A percentile compares a stretch with the other conserved stretches of the same genome.
These are phyloP conservation scores for Ceratocystis cacaofunesta DNA, from an alignment of 2,329 filamentous ascomycete genomes.

Conservation along the genomic window DNA sequence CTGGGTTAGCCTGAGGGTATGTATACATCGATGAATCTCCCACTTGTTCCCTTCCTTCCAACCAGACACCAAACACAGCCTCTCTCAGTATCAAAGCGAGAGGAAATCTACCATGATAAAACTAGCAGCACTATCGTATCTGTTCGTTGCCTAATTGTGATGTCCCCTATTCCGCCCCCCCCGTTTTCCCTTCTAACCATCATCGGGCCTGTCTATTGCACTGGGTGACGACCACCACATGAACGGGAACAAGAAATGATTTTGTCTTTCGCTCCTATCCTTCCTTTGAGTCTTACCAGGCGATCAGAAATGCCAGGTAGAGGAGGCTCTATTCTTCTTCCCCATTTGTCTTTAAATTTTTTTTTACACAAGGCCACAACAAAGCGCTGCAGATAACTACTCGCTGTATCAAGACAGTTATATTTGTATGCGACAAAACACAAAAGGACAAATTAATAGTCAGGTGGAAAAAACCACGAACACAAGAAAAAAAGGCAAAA, in stretches of 20 bases:
- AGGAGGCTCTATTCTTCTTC: too few relatives aligned
- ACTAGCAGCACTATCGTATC: constrained; percentile 4
- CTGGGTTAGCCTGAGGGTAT: background rate
- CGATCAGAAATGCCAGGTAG: background rate
- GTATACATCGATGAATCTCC: background rate
- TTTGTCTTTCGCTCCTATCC: background rate
- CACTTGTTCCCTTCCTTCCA: background rate
- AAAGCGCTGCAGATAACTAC: background rate
- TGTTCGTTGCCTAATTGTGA: background rate
- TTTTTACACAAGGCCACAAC: background rate
- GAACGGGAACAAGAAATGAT: background rate
- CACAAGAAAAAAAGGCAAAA: background rate
- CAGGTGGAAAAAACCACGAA: background rate
- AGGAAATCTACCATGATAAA: background rate
- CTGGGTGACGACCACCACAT: background rate
- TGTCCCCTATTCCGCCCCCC: background rate
- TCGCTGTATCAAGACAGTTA: too few relatives aligned
- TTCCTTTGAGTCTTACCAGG: background rate
- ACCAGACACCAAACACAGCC: background rate
- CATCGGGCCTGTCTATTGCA: background rate
- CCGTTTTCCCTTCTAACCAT: background rate
- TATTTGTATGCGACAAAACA: background rate
- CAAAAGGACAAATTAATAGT: background rate
- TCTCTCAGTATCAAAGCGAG: background rate
- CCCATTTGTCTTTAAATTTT: background rate